Conservation (phyloP, 768 basidiomycete species). For the Favolaschia claudopus region DNA sequence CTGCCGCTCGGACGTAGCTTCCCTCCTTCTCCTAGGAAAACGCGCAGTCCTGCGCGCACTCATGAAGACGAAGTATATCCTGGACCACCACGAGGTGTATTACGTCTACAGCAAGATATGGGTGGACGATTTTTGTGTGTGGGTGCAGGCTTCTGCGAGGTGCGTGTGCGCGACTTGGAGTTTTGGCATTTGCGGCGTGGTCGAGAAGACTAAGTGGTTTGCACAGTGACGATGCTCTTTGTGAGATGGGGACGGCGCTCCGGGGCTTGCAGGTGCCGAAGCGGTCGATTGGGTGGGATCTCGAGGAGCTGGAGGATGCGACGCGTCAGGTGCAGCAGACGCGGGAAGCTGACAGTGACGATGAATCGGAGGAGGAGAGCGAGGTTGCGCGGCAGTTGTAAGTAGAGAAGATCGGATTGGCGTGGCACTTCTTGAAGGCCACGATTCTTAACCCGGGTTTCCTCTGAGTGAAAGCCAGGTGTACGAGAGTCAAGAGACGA, state of each 20-base stretch:
- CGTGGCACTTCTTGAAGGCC: neutral
- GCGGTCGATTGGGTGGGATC: constrained; percentile 68
- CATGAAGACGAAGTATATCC: constrained; percentile 72
- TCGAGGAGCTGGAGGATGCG: constrained; percentile 70
- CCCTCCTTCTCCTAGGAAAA: constrained; percentile 65
- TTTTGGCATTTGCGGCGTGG: neutral
- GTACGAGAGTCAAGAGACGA: no score
- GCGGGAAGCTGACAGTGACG: constrained; percentile 72
- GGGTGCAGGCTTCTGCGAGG: constrained; percentile 77
- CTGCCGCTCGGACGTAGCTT: constrained; percentile 71
- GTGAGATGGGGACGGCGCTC: constrained; percentile 53
- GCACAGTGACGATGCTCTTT: constrained; percentile 64
- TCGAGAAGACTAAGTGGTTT: constrained; percentile 8
- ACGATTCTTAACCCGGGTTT: neutral
- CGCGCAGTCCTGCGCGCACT: constrained; percentile 69
- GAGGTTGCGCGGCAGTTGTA: constrained; percentile 23
- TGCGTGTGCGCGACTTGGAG: constrained; percentile 42
- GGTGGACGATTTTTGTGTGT: constrained; percentile 86
- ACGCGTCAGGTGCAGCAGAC: constrained; percentile 47
- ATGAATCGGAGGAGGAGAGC: constrained; percentile 51
- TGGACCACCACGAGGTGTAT: constrained; percentile 87
- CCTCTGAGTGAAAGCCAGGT: neutral
- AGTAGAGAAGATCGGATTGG: neutral
- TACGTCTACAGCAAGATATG: constrained; percentile 90
- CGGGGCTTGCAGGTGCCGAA: constrained; percentile 56